phyloP scores from a whole-genome alignment of 306 rosid species.

The Pueraria montana region DNA sequence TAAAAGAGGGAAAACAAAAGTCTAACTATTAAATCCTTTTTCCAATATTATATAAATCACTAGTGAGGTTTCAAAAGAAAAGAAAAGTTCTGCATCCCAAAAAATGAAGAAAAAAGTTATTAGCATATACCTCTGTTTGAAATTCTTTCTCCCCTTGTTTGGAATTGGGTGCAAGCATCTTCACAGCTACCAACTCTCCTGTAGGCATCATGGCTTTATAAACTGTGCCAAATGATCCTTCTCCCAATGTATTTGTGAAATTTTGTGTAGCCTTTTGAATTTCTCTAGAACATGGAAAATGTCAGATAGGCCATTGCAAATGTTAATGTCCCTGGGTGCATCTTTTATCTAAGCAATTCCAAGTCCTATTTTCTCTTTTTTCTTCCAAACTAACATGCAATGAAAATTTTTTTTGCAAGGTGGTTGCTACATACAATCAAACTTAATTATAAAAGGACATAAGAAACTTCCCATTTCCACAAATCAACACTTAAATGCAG shows the following conservation, averaged over 20 bases:
- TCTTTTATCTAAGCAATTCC: background rate
- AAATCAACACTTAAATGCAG: constrained; percentile 8
- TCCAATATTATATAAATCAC: constrained; percentile 1
- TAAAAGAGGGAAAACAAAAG: background rate
- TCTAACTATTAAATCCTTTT: background rate
- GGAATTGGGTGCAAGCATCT: constrained; percentile 60
- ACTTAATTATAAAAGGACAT: constrained; percentile 6
- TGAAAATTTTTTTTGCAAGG: background rate
- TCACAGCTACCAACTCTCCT: constrained; percentile 53
- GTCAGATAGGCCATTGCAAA: constrained; percentile 24
- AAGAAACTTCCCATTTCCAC: background rate
- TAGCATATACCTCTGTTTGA: constrained; percentile 72
- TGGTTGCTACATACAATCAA: background rate
- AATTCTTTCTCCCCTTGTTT: constrained; percentile 89
- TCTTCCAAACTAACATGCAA: background rate
- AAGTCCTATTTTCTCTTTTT: constrained; percentile 5
- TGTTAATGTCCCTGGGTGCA: background rate
- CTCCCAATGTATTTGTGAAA: constrained; percentile 49
- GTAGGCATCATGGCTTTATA: constrained; percentile 49
- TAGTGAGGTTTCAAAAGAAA: background rate
- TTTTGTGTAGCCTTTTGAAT: constrained; percentile 50
- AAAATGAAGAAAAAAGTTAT: background rate
- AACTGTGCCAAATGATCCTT: constrained; percentile 56
- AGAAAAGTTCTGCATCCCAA: background rate
- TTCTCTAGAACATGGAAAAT: constrained; percentile 40